Base-by-base conservation (phyloP, 2,329 filamentous ascomycete genomes). In the Fusarium camptoceras region DNA sequence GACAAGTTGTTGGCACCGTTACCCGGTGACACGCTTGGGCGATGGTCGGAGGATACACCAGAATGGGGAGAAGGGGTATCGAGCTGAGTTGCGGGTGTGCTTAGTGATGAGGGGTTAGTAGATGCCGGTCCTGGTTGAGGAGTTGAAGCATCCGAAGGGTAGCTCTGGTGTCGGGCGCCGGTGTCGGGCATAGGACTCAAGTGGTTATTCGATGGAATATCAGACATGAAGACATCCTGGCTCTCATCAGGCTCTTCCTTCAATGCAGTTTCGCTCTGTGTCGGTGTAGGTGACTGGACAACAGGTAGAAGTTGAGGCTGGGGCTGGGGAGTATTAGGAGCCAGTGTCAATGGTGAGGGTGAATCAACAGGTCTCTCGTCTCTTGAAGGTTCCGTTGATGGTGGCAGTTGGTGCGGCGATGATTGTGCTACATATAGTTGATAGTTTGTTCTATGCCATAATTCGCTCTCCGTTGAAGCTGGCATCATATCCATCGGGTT, bases 401-500 rank as follows among this genome's bases (percentile, higher is more conserved):
- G 68, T 11, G 53, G 34, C 10, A 66, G 51, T 37, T 68, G 59
- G n/a, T 64, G 68, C 5, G 72, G 70, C 25, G 76, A 75, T 11
- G 75, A 75, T 25, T 78, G 74, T 12, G 75, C 72, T 27, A 75
- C 60, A 42, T 72, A 75, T 39, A 82, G 72, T 58, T 81, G 75
- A 56, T 80, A 78, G 63, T 81, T 80, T 18, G 77, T 81, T 37
- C 76, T 73, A 53, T 82, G 76, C 76, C 77, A 80, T 28, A 78
- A 59, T 61, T 82, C 81, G 10, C 76, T 76, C 61, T 81, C 75
- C 6, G 80, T 81, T 18, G 77, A 78, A 5, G 81, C 77, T 8
- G 81, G 83, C 85, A 86, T 86, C 30, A 87, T 83, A 50, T 86
- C 83, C 82, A 86, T 86, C 1, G 85, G 85, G 42, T 86, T 87